Evolutionary conservation across 2,329 filamentous ascomycete species (phyloP).

Genomic region (Penicillium aurantiogriseum): DNA sequence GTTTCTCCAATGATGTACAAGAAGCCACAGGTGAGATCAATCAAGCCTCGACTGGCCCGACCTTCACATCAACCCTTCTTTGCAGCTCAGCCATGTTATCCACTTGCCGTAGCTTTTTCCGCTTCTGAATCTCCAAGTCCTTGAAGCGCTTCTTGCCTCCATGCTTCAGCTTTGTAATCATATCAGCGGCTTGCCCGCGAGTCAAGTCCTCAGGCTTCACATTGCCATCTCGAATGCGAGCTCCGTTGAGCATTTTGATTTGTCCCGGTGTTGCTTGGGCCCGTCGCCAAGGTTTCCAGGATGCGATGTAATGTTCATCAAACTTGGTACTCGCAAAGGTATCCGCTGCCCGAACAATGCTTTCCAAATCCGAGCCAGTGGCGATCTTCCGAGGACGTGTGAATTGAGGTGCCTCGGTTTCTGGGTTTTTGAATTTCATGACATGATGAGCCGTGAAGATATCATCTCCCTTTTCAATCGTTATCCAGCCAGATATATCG

Average conservation of each 20-base stretch:
- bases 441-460: constrained; percentile 37
- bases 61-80: constrained; percentile 38
- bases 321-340: constrained; percentile 70
- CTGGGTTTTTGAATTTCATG: constrained; percentile 28
- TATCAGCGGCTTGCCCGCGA: constrained; percentile 79
- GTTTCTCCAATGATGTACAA: background rate
- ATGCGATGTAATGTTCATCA: constrained; percentile 64
- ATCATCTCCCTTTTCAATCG: constrained; percentile 43
- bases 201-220: constrained; percentile 53
- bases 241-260: constrained; percentile 44
- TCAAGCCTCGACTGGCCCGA: constrained; percentile 46
- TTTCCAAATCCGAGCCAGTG: constrained; percentile 62
- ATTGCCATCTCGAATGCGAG: constrained; percentile 23
- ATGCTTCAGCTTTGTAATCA: constrained; percentile 89
- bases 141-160: constrained; percentile 68
- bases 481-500: constrained; percentile 61
- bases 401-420: constrained; percentile 53
- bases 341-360: constrained; percentile 81
- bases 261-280: constrained; percentile 58
- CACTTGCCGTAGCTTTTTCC: constrained; percentile 13
- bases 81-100: constrained; percentile 17
- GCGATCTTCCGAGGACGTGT: constrained; percentile 69
- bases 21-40: too few species aligned
- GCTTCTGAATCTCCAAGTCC: constrained; percentile 46
- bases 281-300: constrained; percentile 68